Evolutionary conservation across 225 moss, liverwort and hornwort genomes (phyloP), one percentile per base, ranked within the genome.

Genomic region (Lunularia cruciata): DNA sequence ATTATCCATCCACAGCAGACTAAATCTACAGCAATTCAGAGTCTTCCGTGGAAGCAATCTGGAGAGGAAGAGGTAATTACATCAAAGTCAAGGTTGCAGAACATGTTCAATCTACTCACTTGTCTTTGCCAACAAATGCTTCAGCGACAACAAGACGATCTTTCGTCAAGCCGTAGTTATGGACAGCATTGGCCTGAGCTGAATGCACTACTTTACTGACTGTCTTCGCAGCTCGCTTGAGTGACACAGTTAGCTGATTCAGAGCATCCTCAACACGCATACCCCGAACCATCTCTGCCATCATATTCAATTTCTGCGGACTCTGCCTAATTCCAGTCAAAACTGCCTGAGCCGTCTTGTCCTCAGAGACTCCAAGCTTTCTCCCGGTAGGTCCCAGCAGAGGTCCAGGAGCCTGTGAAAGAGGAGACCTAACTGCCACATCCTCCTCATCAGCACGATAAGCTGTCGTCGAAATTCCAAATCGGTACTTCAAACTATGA

Each of bases 191-290:
- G 32, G 98, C 98, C 66, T 90, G 90, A 43, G 98, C 98, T 63
- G 91, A 91, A 67, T 85, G 89, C 70, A 93, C 65, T 40, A 98
- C 98, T 77, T 98, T 98, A 23, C 75, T 68, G 59, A 98, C 86
- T 33, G 86, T 85, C 75, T 98, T 92, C 18, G 98, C 98, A 70
- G 98, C 98, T 57, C 98, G 92, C 73, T 98, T 98, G 8, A 88
- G 53, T 60, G 90, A 93, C 42, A 98, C 93, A 66, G 86, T 79
- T 91, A 98, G 86, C 74, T 98, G 98, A 78, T 83, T 84, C 19
- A 98, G 79, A 16, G 98, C 98, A 74, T 98, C 98, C 43, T 91
- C 89, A 1, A 91, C 90, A 72, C 93, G 98, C 91, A 93, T 98
- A 49, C 98, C 98, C 16, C 98, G 86, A 48, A 98, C 98, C 72